A percentile compares a stretch with the other conserved stretches of the same genome.
These are phyloP conservation scores for Aureobasidium sp. DNA, from an alignment of 2,329 filamentous ascomycete species.

Conservation along the genomic window DNA sequence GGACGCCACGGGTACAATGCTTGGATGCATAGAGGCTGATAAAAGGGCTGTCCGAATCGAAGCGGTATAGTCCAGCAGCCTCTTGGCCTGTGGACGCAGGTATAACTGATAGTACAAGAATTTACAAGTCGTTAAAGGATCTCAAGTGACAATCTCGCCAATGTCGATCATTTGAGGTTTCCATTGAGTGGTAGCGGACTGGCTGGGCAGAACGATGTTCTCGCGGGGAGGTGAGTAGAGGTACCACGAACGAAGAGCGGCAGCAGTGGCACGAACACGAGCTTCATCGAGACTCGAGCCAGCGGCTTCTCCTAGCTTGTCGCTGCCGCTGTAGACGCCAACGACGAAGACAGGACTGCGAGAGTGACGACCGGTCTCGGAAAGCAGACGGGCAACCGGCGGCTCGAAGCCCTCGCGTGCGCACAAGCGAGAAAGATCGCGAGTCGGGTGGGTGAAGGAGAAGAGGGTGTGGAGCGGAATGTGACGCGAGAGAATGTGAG, in stretches of 20 bases:
- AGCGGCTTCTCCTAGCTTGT: conserved; percentile 87
- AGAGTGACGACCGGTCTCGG: conserved; percentile 80
- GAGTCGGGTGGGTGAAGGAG: conserved; percentile 73
- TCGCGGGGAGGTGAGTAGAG: conserved; percentile 70
- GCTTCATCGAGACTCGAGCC: conserved; percentile 72
- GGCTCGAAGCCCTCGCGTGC: conserved; percentile 80
- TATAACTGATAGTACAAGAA: conserved; percentile 10
- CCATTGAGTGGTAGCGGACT: conserved; percentile 39
- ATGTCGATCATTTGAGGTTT: conserved; percentile 51
- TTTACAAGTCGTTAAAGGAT: background rate
- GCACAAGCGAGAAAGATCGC: conserved; percentile 77
- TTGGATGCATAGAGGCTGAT: background rate
- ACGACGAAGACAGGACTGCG: conserved; percentile 88
- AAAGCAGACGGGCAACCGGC: conserved; percentile 78
- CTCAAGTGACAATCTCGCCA: conserved; percentile 47
- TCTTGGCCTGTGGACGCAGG: background rate
- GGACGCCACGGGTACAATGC: background rate
- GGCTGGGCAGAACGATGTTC: conserved; percentile 45
- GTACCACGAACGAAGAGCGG: conserved; percentile 90
- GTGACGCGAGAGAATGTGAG: conserved; percentile 60
- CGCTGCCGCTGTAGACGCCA: conserved; percentile 82
- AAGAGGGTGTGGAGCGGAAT: conserved; percentile 62
- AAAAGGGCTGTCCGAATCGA: background rate
- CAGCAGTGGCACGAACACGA: conserved; percentile 70
- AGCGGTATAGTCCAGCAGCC: conserved; percentile 3